phyloP scores from a whole-genome alignment of 495 filamentous ascomycete genomes.

The Bathelium albidoporum region DNA sequence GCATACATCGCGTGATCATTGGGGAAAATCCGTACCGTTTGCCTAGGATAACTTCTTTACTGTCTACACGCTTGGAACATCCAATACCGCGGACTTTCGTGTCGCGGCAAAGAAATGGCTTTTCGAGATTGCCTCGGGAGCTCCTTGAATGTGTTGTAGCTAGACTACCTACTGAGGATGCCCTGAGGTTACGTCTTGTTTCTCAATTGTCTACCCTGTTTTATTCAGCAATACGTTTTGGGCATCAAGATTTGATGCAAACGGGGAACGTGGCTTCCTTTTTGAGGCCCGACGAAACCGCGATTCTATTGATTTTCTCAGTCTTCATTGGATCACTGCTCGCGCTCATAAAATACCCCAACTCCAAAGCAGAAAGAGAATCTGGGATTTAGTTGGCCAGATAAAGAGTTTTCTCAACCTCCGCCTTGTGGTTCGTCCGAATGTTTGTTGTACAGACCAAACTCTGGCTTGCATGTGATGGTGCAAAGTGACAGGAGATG shows the following conservation, averaged over 20 bases:
- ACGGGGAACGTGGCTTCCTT: slow-evolving; percentile 7
- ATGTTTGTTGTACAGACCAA: slow-evolving; percentile 1
- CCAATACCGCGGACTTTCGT: background rate
- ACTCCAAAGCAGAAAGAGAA: slow-evolving; percentile 7
- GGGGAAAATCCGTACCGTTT: slow-evolving; percentile 5
- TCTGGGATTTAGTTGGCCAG: slow-evolving; percentile 7
- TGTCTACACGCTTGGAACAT: slow-evolving; percentile 8
- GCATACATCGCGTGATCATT: background rate
- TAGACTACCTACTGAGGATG: slow-evolving; percentile 6
- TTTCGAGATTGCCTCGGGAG: slow-evolving; percentile 7
- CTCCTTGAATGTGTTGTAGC: slow-evolving; percentile 5
- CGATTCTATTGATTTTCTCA: slow-evolving; percentile 6
- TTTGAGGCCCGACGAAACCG: slow-evolving; percentile 5
- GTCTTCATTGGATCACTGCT: slow-evolving; percentile 8
- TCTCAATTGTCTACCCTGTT: slow-evolving; percentile 3
- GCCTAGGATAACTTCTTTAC: slow-evolving; percentile 8
- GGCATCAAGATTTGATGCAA: slow-evolving; percentile 9
- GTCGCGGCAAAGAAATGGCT: slow-evolving; percentile 5
- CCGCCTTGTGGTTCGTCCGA: slow-evolving; percentile 3
- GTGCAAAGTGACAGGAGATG: slow-evolving; percentile 8
- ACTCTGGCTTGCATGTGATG: slow-evolving; percentile 2
- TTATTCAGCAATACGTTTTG: slow-evolving; percentile 8
- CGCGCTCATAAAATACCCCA: slow-evolving; percentile 5
- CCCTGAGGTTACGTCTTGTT: slow-evolving; percentile 5
- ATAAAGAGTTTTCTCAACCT: slow-evolving; percentile 6